Evolutionary conservation across 257 asterid species (phyloP).

Genomic region (Echites panduratus): DNA sequence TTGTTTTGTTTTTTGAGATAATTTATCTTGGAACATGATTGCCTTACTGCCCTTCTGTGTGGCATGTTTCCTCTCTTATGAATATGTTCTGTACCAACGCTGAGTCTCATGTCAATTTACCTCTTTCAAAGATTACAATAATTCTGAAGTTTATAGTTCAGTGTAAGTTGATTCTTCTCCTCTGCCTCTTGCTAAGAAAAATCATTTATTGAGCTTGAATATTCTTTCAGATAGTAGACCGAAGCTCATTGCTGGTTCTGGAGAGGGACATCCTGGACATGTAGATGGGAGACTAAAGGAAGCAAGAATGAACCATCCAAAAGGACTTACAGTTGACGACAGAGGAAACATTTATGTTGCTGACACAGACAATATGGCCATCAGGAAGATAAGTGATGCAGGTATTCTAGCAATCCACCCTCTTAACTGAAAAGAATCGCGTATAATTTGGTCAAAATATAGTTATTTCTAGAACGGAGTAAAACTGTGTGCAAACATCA

Average conservation of each 20-base stretch:
- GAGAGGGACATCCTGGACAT: conserved; percentile 79
- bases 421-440: not conserved
- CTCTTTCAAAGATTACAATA: not conserved
- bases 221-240: conserved; percentile 69
- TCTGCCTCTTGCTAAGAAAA: not conserved
- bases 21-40: not conserved
- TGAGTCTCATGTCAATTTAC: not conserved
- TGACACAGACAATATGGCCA: conserved; percentile 85
- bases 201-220: conserved; percentile 1
- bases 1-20: not conserved
- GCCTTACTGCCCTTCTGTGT: too few relatives aligned
- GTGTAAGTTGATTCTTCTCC: not conserved
- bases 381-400: conserved; percentile 83
- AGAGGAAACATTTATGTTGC: conserved; percentile 85
- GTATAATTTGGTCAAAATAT: not conserved
- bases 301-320: conserved; percentile 89
- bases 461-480: not conserved
- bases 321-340: conserved; percentile 85
- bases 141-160: not conserved
- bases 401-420: conserved; percentile 33
- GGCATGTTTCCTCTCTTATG: not conserved
- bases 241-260: conserved; percentile 75
- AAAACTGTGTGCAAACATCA: not conserved
- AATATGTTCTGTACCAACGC: not conserved
- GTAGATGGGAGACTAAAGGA: conserved; percentile 77